phyloP scores from a whole-genome alignment of 495 filamentous ascomycete genomes.

The Poronia punctata region DNA sequence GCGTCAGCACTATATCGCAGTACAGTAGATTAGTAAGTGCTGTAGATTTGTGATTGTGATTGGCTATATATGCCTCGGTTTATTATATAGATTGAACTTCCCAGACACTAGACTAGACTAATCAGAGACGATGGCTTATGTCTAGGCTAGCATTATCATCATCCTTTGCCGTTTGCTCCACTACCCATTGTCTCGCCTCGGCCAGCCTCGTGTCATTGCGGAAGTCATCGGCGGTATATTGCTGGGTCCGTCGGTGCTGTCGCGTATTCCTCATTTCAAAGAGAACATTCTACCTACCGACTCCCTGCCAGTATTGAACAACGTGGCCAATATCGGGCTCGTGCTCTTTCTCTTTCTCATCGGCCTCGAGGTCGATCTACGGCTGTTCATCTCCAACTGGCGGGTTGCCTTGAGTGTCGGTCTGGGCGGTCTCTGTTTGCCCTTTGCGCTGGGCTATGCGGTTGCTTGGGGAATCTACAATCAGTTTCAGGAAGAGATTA shows the following conservation, averaged over 20 bases:
- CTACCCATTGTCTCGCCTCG: slow-evolving; percentile 72
- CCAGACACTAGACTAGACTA: slow-evolving; percentile 20
- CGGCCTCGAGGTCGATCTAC: slow-evolving; percentile 85
- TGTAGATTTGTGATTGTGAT: not conserved
- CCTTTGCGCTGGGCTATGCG: slow-evolving; percentile 60
- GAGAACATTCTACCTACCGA: slow-evolving; percentile 66
- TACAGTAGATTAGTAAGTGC: too few relatives aligned
- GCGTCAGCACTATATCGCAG: too few relatives aligned
- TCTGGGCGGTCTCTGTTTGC: slow-evolving; percentile 76
- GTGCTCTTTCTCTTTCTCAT: slow-evolving; percentile 90
- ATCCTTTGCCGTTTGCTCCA: slow-evolving; percentile 75
- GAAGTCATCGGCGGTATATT: slow-evolving; percentile 93
- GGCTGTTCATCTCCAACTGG: slow-evolving; percentile 84
- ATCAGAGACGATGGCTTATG: too few relatives aligned
- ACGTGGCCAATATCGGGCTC: slow-evolving; percentile 85
- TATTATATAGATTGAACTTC: slow-evolving; percentile 4
- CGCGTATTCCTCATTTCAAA: slow-evolving; percentile 74
- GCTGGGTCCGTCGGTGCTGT: slow-evolving; percentile 80
- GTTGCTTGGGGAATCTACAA: slow-evolving; percentile 85
- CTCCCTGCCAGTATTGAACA: slow-evolving; percentile 67
- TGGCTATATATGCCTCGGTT: not conserved
- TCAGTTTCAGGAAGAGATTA: slow-evolving; percentile 63
- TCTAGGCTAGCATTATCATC: slow-evolving; percentile 79
- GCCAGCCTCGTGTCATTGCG: slow-evolving; percentile 89
- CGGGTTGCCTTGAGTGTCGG: slow-evolving; percentile 75